Percentiles rank a stretch among this genome's conserved stretches.
These are phyloP conservation scores for Quercus dentata DNA, from an alignment of 306 rosid genomes.

Conservation along the genomic window DNA sequence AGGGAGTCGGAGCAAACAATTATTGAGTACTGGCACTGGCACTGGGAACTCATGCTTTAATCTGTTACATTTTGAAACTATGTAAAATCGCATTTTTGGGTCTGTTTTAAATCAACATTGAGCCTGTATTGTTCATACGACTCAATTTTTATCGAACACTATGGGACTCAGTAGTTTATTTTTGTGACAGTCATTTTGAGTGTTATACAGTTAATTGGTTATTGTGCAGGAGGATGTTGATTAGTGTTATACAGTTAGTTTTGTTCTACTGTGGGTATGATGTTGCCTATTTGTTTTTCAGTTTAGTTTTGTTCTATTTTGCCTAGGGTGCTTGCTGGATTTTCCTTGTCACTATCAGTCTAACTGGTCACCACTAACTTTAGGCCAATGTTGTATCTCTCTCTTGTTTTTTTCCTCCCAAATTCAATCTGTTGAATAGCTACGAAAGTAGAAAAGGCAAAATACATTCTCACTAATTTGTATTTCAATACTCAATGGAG, in stretches of 20 bases:
- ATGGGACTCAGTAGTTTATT: slow-evolving; percentile 26
- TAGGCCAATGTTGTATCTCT: neutral
- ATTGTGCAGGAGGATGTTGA: neutral
- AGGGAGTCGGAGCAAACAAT: slow-evolving; percentile 36
- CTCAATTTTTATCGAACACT: slow-evolving; percentile 28
- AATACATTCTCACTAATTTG: too few relatives aligned
- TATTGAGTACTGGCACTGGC: slow-evolving; percentile 30
- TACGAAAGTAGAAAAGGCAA: neutral
- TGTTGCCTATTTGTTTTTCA: neutral
- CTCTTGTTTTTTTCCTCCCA: neutral
- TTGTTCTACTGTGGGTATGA: neutral
- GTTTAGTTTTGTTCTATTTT: neutral
- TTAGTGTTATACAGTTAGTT: neutral
- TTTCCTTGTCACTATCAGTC: neutral
- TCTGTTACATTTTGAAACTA: slow-evolving; percentile 28
- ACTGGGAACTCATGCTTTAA: slow-evolving; percentile 20
- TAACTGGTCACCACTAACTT: neutral
- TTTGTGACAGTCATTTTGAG: slow-evolving; percentile 24
- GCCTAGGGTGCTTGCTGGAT: neutral
- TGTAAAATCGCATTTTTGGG: slow-evolving; percentile 34
- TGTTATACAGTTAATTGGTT: slow-evolving; percentile 30
- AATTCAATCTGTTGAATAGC: neutral
- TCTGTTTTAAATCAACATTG: slow-evolving; percentile 20
- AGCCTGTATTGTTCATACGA: slow-evolving; percentile 41
- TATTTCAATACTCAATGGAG: too few relatives aligned